These are phyloP conservation scores for Phlebiopsis flavidoalba DNA, from an alignment of 768 basidiomycete species.

Conservation along the genomic window DNA sequence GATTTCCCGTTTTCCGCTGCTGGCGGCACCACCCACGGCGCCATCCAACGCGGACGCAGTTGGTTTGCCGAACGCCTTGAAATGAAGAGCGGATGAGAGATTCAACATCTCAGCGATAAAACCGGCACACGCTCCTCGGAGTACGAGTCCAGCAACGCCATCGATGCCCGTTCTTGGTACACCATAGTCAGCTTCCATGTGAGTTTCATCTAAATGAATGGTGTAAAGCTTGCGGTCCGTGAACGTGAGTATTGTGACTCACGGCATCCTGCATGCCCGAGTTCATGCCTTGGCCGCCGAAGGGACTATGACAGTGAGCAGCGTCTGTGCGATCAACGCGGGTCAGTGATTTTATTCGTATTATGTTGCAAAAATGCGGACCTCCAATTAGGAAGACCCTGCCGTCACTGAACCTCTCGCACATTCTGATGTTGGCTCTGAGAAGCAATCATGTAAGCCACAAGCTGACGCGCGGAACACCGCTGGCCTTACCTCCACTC, in stretches of 20 bases:
- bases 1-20: neutral
- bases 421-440: conserved; percentile 47
- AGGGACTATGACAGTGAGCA: conserved; percentile 42
- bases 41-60: conserved; percentile 20
- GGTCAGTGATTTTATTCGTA: neutral
- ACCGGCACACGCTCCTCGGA: conserved; percentile 27
- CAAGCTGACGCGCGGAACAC: too few species aligned
- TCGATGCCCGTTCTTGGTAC: conserved; percentile 18
- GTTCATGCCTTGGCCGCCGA: conserved; percentile 36
- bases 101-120: conserved; percentile 26
- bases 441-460: neutral
- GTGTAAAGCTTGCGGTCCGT: neutral
- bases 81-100: conserved; percentile 27
- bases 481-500: conserved; percentile 17
- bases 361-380: conserved; percentile 13
- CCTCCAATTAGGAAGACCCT: conserved; percentile 48
- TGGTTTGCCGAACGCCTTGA: conserved; percentile 8
- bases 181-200: conserved; percentile 28
- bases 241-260: neutral
- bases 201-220: conserved; percentile 21
- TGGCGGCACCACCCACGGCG: neutral
- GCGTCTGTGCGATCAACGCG: conserved; percentile 31
- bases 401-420: conserved; percentile 34
- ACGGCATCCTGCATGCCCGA: conserved; percentile 18
- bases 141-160: conserved; percentile 23